Evolutionary conservation across 805 yeast species (phyloP).

Genomic region (Ogataea wickerhamii): DNA sequence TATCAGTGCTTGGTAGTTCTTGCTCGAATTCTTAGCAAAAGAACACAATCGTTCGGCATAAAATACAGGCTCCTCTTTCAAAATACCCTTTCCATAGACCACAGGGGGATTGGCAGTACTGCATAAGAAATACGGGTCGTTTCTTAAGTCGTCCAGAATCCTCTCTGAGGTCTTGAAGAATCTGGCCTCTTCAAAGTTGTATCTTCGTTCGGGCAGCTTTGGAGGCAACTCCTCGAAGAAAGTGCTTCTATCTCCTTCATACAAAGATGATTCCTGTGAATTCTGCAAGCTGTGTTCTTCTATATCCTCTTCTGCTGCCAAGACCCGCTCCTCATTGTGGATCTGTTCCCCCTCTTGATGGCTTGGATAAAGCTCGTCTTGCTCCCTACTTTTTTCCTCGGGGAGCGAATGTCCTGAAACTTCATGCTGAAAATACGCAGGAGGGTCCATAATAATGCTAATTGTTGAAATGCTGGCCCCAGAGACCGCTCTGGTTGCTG

Average conservation of each 20-base stretch:
- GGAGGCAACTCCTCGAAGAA: constrained; percentile 18
- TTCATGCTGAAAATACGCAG: background rate
- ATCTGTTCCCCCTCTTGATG: constrained; percentile 6
- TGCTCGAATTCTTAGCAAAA: constrained; percentile 15
- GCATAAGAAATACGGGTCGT: constrained; percentile 36
- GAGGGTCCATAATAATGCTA: background rate
- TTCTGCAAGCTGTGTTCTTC: background rate
- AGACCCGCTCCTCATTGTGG: constrained; percentile 4
- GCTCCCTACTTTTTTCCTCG: background rate
- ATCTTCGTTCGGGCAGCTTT: constrained; percentile 14
- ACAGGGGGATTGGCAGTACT: constrained; percentile 12
- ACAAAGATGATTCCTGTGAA: background rate
- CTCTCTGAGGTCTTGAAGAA: constrained; percentile 64
- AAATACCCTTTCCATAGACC: constrained; percentile 22
- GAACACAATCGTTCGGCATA: constrained; percentile 32
- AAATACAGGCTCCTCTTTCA: constrained; percentile 31
- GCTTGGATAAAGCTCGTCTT: constrained; percentile 8
- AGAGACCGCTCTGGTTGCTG: no score
- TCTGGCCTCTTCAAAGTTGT: constrained; percentile 22
- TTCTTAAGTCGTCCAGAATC: constrained; percentile 59
- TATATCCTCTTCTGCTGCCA: constrained; percentile 9
- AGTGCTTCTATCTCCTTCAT: constrained; percentile 2
- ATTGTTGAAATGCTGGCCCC: no score
- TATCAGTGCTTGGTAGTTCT: constrained; percentile 28
- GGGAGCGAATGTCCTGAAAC: background rate